Conservation (phyloP, 176 grass and related monocot genomes). For the maize (Zea mays) region Zm-B73-REFERENCE-NAM-5.0 NC_050099.1:120893001-120893500, state of each 20-base stretch:
- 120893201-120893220: not conserved
- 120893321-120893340: conserved; percentile 33
- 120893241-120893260: not conserved
- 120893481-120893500: not conserved
- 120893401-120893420: conserved; percentile 15
- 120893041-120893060: not conserved
- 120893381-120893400: conserved; percentile 27
- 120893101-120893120: not conserved
- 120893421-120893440: conserved; percentile 18
- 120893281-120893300: conserved; percentile 41
- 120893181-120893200: not conserved
- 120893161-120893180: not conserved
- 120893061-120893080: not conserved
- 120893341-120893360: conserved; percentile 37
- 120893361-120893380: conserved; percentile 22
- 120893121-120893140: not conserved
- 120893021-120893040: not conserved
- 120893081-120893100: not conserved
- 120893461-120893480: conserved; percentile 70
- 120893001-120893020: not conserved
- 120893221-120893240: not conserved
- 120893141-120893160: not conserved
- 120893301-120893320: not conserved
- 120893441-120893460: conserved; percentile 55
- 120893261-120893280: conserved; percentile 48